Conservation (phyloP, 176 grass and related monocot species). For the Cocos nucifera region DNA sequence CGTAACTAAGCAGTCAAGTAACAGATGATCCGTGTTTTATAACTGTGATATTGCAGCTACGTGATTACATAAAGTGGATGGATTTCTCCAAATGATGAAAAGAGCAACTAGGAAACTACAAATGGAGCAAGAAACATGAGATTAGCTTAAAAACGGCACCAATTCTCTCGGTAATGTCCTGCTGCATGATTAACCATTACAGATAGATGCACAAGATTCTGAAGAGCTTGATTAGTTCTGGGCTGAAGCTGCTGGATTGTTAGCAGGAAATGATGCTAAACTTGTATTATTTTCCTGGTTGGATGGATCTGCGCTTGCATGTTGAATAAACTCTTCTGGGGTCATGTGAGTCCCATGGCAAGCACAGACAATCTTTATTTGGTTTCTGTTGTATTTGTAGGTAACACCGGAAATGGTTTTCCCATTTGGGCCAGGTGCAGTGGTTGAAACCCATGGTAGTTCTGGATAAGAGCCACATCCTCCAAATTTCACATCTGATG, state of each 20-base stretch:
- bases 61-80: no score
- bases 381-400: slow-evolving; percentile 61
- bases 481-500: slow-evolving; percentile 72
- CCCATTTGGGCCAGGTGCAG: slow-evolving; percentile 48
- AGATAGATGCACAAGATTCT: no score
- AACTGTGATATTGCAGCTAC: no score
- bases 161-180: no score
- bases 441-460: slow-evolving; percentile 94
- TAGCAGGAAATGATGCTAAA: slow-evolving; percentile 24
- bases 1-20: no score
- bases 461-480: slow-evolving; percentile 73
- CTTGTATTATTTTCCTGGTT: slow-evolving; percentile 33
- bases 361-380: slow-evolving; percentile 80
- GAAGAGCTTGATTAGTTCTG: slow-evolving; percentile 29
- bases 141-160: no score
- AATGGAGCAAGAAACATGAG: no score
- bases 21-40: no score
- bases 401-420: slow-evolving; percentile 93
- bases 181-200: no score
- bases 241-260: slow-evolving; percentile 44
- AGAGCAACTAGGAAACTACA: no score
- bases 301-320: slow-evolving; percentile 46
- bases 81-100: no score
- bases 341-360: slow-evolving; percentile 84
- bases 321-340: slow-evolving; percentile 60